A percentile compares a stretch with the other conserved stretches of the same genome.
Evolutionary conservation across 2,329 filamentous ascomycete species (phyloP).

Genomic region (Metarhizium brunneum): DNA sequence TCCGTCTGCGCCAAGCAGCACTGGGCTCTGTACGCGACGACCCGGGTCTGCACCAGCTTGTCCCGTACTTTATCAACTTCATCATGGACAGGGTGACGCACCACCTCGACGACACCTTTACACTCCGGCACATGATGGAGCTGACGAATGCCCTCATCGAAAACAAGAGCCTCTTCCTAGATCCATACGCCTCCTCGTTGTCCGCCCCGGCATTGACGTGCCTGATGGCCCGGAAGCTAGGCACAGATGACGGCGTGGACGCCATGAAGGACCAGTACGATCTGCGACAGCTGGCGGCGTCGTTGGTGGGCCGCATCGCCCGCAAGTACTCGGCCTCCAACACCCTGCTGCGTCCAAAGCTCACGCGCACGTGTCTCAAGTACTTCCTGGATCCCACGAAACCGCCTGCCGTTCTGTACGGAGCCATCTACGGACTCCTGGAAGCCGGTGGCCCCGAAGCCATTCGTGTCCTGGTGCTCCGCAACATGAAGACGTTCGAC

Average conservation of each 20-base stretch:
- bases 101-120: constrained; percentile 80
- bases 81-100: constrained; percentile 95
- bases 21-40: constrained; percentile 80
- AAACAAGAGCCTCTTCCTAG: constrained; percentile 69
- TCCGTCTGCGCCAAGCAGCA: constrained; percentile 68
- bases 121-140: constrained; percentile 86
- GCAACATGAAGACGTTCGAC: constrained; percentile 47
- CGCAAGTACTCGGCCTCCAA: constrained; percentile 75
- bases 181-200: constrained; percentile 54
- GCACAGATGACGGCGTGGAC: constrained; percentile 43
- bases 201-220: constrained; percentile 88
- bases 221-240: constrained; percentile 69
- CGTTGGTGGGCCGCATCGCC: constrained; percentile 69
- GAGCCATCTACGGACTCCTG: constrained; percentile 71
- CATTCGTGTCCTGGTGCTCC: constrained; percentile 45
- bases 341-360: constrained; percentile 72
- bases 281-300: constrained; percentile 76
- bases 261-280: constrained; percentile 59
- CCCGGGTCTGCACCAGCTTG: constrained; percentile 86
- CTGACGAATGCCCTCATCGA: constrained; percentile 75
- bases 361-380: constrained; percentile 89
- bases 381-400: constrained; percentile 82
- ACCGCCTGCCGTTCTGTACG: constrained; percentile 77
- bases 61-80: constrained; percentile 95
- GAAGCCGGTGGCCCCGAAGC: constrained; percentile 62